Evolutionary conservation across 1,139 yeast species (phyloP).

Genomic region (Geotrichum carabidarum): DNA sequence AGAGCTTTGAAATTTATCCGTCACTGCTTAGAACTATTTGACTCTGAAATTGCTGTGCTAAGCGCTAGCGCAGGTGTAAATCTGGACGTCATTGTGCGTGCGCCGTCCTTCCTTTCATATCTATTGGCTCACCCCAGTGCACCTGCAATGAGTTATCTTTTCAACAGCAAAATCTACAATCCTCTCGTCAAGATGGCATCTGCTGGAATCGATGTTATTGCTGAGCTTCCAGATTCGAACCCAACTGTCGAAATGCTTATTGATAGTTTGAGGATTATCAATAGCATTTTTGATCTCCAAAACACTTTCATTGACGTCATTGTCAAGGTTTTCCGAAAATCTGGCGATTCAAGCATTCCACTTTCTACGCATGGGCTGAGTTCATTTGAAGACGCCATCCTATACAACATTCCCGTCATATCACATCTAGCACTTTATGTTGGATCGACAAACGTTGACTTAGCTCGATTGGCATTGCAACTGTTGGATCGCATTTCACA

Average conservation of each 20-base stretch:
- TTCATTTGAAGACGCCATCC: slow-evolving; percentile 64
- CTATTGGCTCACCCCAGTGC: slow-evolving; percentile 63
- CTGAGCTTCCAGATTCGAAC: slow-evolving; percentile 40
- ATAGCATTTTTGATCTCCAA: slow-evolving; percentile 52
- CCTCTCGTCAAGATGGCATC: slow-evolving; percentile 53
- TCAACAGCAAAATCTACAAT: slow-evolving; percentile 53
- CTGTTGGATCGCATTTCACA: slow-evolving; percentile 51
- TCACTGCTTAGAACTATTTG: slow-evolving; percentile 54
- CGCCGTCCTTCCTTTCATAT: slow-evolving; percentile 39
- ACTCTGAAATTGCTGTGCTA: slow-evolving; percentile 51
- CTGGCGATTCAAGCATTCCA: slow-evolving; percentile 31
- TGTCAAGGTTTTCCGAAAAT: slow-evolving; percentile 24
- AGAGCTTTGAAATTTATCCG: slow-evolving; percentile 50
- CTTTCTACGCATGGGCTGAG: slow-evolving; percentile 59
- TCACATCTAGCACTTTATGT: slow-evolving; percentile 69
- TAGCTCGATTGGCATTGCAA: slow-evolving; percentile 52
- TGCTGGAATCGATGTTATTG: slow-evolving; percentile 52
- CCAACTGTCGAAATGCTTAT: slow-evolving; percentile 38
- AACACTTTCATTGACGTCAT: slow-evolving; percentile 35
- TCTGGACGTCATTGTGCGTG: slow-evolving; percentile 47
- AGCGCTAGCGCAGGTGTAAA: slow-evolving; percentile 48
- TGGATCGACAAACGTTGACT: slow-evolving; percentile 48
- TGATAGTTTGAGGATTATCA: slow-evolving; percentile 42
- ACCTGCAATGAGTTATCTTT: slow-evolving; percentile 56
- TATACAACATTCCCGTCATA: slow-evolving; percentile 62